Evolutionary conservation across 2,329 filamentous ascomycete species (phyloP).

Genomic region (Paraconiothyrium brasiliense): DNA sequence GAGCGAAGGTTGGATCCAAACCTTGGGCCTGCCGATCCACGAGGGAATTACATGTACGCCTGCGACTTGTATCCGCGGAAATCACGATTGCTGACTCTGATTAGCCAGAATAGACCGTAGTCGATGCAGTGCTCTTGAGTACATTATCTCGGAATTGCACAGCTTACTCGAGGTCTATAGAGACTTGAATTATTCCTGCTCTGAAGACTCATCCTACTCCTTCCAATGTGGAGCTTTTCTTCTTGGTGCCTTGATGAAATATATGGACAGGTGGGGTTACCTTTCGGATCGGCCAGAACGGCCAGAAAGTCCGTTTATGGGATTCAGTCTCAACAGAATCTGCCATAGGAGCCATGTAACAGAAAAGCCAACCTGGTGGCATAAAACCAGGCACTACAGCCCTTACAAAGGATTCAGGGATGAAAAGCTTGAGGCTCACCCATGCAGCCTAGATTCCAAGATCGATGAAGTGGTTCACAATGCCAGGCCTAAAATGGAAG

Average conservation of each 20-base stretch:
- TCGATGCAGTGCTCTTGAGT: constrained; percentile 16
- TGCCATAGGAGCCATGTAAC: constrained; percentile 7
- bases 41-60: no score
- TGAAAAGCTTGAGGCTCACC: constrained; percentile 7
- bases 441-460: constrained; percentile 18
- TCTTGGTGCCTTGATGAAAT: constrained; percentile 16
- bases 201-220: constrained; percentile 12
- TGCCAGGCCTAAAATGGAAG: constrained; percentile 18
- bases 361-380: constrained; percentile 17
- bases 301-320: constrained; percentile 15
- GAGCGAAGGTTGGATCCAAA: no score
- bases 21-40: no score
- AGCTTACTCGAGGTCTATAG: constrained; percentile 10
- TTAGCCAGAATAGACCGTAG: constrained; percentile 17
- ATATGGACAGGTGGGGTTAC: constrained; percentile 15
- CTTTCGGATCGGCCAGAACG: constrained; percentile 11
- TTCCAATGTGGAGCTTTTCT: constrained; percentile 17
- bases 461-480: constrained; percentile 17
- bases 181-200: constrained; percentile 15
- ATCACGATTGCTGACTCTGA: constrained; percentile 15
- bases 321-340: constrained; percentile 17
- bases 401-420: not conserved
- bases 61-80: constrained; percentile 13
- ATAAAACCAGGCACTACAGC: not conserved
- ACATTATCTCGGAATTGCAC: constrained; percentile 14